phyloP scores from a whole-genome alignment of 2,329 filamentous ascomycete species.

The Fonsecaea erecta region DNA sequence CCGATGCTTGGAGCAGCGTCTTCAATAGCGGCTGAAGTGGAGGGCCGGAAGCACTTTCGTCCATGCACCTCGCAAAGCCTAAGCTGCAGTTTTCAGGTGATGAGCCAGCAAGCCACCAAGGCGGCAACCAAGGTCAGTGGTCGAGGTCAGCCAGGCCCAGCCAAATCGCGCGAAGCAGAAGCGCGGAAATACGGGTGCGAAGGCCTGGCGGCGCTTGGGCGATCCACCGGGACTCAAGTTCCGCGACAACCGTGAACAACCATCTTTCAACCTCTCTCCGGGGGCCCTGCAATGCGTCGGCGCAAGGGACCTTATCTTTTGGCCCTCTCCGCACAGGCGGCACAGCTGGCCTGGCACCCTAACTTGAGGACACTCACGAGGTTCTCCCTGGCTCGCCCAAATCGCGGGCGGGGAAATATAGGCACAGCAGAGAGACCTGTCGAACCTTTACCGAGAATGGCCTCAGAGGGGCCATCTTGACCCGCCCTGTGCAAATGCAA shows the following conservation, averaged over 20 bases:
- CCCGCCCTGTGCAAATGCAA: not conserved
- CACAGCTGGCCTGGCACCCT: not conserved
- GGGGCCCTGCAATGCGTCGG: not conserved
- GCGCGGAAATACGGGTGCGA: slow-evolving; percentile 8
- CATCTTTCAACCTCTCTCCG: slow-evolving; percentile 22
- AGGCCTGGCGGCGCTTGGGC: slow-evolving; percentile 12
- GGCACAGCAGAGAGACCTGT: not conserved
- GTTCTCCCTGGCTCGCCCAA: not conserved
- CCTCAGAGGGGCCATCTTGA: not conserved
- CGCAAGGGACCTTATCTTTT: slow-evolving; percentile 1
- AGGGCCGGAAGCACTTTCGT: not conserved
- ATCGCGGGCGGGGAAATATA: not conserved
- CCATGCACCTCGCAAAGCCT: slow-evolving; percentile 19
- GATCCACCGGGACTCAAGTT: slow-evolving; percentile 14
- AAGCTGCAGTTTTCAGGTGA: slow-evolving; percentile 19
- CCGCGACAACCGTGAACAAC: slow-evolving; percentile 19
- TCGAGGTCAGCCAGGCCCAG: slow-evolving; percentile 2
- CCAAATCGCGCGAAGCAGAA: slow-evolving; percentile 16
- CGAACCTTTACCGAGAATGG: not conserved
- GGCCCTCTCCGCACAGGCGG: not conserved
- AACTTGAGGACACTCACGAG: too few species aligned
- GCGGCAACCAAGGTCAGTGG: slow-evolving; percentile 5
- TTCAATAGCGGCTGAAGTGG: slow-evolving; percentile 4
- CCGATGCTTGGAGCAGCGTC: not conserved
- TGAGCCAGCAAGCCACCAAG: slow-evolving; percentile 17